Base-by-base conservation (phyloP, 164 flowering plant genomes). In the Malania oleifera region DNA sequence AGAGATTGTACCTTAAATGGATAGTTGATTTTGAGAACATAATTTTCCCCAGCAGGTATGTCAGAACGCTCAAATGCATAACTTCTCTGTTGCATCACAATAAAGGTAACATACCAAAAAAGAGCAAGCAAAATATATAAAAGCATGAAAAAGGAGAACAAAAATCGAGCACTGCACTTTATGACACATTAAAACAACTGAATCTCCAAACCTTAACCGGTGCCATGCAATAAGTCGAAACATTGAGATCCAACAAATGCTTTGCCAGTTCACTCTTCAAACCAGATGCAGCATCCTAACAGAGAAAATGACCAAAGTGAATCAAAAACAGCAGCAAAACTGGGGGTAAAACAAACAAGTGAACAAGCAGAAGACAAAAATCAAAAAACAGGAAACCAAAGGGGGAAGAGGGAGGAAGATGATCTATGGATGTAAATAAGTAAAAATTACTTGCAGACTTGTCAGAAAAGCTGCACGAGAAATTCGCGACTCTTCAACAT, bases 21-120 rank as follows among this genome's bases (percentile, higher is more conserved):
- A 65, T 95, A 95, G 60, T 76, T 91, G 63, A 95, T 75, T 72
- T 95, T 91, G 3, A 95, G 82, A 24, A 82, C 91, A 73, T 89
- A 91, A 56, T 80, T 83, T 67, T 95, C 86, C 59, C 99, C 96
- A 5, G 13, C 38, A 51, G 96, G 89, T 66, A 95, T 71, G 56
- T 91, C 98, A 62, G 85, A 58, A 47, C 86, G 78, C 71, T 89
- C 98, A 67, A 95, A 91, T 37, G 96, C 95, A 75, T 89, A 95
- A 19, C 62, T 75, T 77, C 99, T 84, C 99, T 95, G 79, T 39
- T 8, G 47, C 51, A 13, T 26, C 45, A 28, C 5, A 19, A 7
- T 17, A 25, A 31, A 14, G n/a, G n/a, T 18, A 54, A 23, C 19
- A 22, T 9, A 18, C 19, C 17, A 43, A 22, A 17, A 43, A 23